Base-by-base conservation (phyloP, 306 rosid genomes). In the Fragaria ananassa region DNA sequence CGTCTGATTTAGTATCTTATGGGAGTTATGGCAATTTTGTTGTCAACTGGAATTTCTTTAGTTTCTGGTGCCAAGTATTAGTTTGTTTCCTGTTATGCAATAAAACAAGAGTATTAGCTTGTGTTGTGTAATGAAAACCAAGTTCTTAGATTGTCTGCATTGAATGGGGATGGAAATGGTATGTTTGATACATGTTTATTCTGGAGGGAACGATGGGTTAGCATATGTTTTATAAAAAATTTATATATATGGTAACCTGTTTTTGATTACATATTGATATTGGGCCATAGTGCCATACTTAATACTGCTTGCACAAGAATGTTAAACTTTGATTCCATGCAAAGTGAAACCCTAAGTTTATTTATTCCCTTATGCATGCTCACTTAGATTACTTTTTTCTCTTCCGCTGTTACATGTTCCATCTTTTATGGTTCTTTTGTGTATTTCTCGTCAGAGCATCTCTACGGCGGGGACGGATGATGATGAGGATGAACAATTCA, bases 401-500 rank as follows among this genome's bases (percentile, higher is more conserved):
- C 42, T 51, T 13, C 60, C 14, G 6, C 42, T 66, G 45, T 72
- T 45, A 62, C 69, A 9, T 44, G 41, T 49, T 11, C 6, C 41
- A 62, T 35, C 1, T 76, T 64, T 34, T 23, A 27, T 68, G 49
- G 39, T 54, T 45, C 17, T 56, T 56, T 19, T 65, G 39, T 75
- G 49, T 60, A 15, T 41, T 75, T 39, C 39, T 83, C 63, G 58
- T 45, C 76, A 88, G 92, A 81, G 71, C 75, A 27, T 79, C 51
- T 80, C 68, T 75, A 42, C 11, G 45, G 57, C 68, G 31, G 75
- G 75, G 73, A 66, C 85, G n/a, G 89, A 86, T 51, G 82, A 76
- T 62, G 31, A 62, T 64, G 88, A 73, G 66, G 87, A 78, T 57
- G 82, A 83, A 21, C 78, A 80, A 50, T 61, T 80, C 76, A 72